These are phyloP conservation scores for Teratosphaeria epicoccoides DNA, from an alignment of 2,329 filamentous ascomycete genomes.

Conservation along the genomic window DNA sequence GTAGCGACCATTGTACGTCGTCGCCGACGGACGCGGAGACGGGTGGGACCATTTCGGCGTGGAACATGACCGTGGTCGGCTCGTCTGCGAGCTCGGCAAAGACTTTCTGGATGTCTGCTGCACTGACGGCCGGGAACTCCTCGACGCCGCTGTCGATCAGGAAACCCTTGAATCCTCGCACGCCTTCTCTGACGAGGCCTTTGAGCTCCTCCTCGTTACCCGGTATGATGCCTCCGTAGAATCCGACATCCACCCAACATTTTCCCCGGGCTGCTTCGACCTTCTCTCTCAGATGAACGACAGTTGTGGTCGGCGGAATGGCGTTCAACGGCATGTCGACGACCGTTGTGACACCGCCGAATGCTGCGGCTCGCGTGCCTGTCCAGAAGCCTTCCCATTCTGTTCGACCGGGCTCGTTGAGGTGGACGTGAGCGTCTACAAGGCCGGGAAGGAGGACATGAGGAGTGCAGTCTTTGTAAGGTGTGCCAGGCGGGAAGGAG, in stretches of 20 bases:
- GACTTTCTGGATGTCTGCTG: slow-evolving; percentile 64
- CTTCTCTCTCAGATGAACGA: slow-evolving; percentile 74
- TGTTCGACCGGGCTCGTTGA: slow-evolving; percentile 91
- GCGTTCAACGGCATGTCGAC: slow-evolving; percentile 97
- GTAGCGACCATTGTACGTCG: slow-evolving; percentile 54
- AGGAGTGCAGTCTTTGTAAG: slow-evolving; percentile 76
- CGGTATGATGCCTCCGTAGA: slow-evolving; percentile 90
- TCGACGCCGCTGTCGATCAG: slow-evolving; percentile 94
- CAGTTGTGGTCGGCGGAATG: slow-evolving; percentile 88
- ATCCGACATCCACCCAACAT: slow-evolving; percentile 98
- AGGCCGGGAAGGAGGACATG: slow-evolving; percentile 78
- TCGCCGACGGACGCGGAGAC: slow-evolving; percentile 70
- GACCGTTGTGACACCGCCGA: slow-evolving; percentile 91
- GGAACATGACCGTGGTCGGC: slow-evolving; percentile 94
- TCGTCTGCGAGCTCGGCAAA: slow-evolving; percentile 71
- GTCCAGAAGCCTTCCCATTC: slow-evolving; percentile 99
- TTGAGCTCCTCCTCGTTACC: slow-evolving; percentile 74
- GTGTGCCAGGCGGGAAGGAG: slow-evolving; percentile 60
- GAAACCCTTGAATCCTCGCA: slow-evolving; percentile 95
- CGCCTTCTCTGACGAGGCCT: slow-evolving; percentile 70
- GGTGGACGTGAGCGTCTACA: slow-evolving; percentile 93
- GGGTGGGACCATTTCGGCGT: slow-evolving; percentile 95
- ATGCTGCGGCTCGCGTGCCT: slow-evolving; percentile 84
- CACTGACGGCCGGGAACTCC: slow-evolving; percentile 86
- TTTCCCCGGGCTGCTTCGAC: slow-evolving; percentile 71